Evolutionary conservation across 306 rosid genomes (phyloP).

Genomic region (Fagus crenata): DNA sequence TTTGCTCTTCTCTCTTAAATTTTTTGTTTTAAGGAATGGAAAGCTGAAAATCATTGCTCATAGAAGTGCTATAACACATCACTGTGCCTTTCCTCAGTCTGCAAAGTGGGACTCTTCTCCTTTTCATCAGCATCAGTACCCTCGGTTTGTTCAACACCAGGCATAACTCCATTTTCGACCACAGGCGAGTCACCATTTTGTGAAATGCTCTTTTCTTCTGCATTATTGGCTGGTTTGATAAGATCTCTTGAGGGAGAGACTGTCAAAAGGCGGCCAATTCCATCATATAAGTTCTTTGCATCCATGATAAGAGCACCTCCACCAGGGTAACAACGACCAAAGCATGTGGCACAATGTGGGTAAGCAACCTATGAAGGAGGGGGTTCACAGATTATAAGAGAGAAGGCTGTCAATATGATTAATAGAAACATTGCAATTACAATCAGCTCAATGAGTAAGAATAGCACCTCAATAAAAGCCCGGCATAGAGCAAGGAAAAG

Average conservation of each 20-base stretch:
- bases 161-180: conserved; percentile 59
- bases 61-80: conserved; percentile 40
- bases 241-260: conserved; percentile 72
- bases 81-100: conserved; percentile 37
- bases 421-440: conserved; percentile 2
- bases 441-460: conserved; percentile 13
- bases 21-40: neutral
- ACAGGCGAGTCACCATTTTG: conserved; percentile 62
- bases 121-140: conserved; percentile 32
- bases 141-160: conserved; percentile 42
- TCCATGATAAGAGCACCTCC: conserved; percentile 71
- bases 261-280: conserved; percentile 65
- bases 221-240: conserved; percentile 54
- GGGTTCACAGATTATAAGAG: conserved; percentile 14
- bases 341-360: conserved; percentile 88
- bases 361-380: conserved; percentile 61
- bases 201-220: conserved; percentile 40
- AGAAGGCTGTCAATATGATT: conserved; percentile 13
- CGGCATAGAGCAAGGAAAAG: conserved; percentile 95
- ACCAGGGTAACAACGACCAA: conserved; percentile 92
- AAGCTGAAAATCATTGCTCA: conserved; percentile 13
- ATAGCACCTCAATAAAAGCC: conserved; percentile 77
- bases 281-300: conserved; percentile 65
- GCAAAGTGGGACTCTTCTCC: conserved; percentile 36
- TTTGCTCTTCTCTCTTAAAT: neutral